Base-by-base conservation (phyloP, 1,284 basidiomycete genomes). In the Waitea zeae region DNA sequence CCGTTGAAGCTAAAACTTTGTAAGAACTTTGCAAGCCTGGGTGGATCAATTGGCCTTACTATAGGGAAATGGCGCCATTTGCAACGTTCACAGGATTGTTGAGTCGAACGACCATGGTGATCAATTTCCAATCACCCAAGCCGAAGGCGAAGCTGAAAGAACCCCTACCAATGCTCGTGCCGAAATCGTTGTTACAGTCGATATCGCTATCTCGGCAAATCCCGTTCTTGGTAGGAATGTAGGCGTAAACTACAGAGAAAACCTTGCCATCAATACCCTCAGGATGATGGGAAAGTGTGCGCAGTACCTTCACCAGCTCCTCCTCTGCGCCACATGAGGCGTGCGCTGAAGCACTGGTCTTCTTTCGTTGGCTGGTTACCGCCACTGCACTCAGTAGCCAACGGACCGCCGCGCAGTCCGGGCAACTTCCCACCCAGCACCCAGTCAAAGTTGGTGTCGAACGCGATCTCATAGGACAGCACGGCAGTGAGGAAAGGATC, bases 401-500 rank as follows among this genome's bases (percentile, higher is more conserved):
- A 50, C 4, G 55, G 52, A 0, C 62, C 62, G 13, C 62, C 62
- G 11, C 14, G 7, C 30, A 64, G 33, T 1, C 62, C 62, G n/a
- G 62, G 62, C 12, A 65, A 48, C 49, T 65, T 65, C 3, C 62
- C 62, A 31, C 62, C 61, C 44, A 59, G 59, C 18, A 62, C 59
- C 43, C 53, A 75, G 46, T 45, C 64, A 60, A 46, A 68, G 53
- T 52, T 53, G 1, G 53, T 38, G 41, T 73, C 71, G 47, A 83
- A 80, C 1, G 74, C 73, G 26, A 82, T 56, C 46, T 82, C 77
- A 49, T 82, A 83, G 6, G 70, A 64, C 12, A 80, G 49, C 36
- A 76, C 50, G 72, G 78, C 71, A 14, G 69, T 66, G 40, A 67
- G 56, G 44, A 77, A 77, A 14, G 54, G 49, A 6, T 60, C 59